These are phyloP conservation scores for Catharanthus roseus DNA, from an alignment of 257 asterid genomes.

Conservation along the genomic window DNA sequence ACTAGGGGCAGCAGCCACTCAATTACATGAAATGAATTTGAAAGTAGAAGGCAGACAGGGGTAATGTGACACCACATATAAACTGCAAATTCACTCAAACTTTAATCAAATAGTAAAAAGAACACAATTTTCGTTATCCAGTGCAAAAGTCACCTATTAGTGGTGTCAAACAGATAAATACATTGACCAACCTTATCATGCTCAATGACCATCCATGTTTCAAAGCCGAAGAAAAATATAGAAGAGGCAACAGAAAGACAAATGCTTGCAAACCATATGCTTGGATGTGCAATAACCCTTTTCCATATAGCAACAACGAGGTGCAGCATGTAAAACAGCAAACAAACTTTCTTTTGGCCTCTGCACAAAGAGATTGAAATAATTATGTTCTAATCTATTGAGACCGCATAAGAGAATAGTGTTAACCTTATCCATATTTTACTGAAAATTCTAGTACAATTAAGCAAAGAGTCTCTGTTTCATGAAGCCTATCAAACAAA, in stretches of 20 bases:
- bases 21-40: slow-evolving; percentile 2
- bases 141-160: background rate
- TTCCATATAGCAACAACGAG: slow-evolving; percentile 53
- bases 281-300: slow-evolving; percentile 41
- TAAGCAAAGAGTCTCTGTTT: background rate
- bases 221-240: slow-evolving; percentile 68
- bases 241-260: slow-evolving; percentile 69
- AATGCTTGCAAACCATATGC: slow-evolving; percentile 57
- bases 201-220: slow-evolving; percentile 87
- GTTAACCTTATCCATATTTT: too few relatives aligned
- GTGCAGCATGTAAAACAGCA: slow-evolving; percentile 63
- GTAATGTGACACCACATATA: background rate
- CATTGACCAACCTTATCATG: slow-evolving; percentile 61
- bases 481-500: background rate
- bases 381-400: slow-evolving; percentile 6
- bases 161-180: background rate
- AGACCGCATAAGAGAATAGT: too few relatives aligned
- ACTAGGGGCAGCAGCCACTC: slow-evolving; percentile 4
- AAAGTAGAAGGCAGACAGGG: background rate
- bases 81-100: background rate
- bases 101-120: background rate
- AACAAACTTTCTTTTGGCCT: slow-evolving; percentile 68
- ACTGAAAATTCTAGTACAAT: background rate
- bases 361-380: slow-evolving; percentile 39
- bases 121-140: background rate